phyloP scores from a whole-genome alignment of 305 asterid genomes.

The Stenogyne calaminthoides region DNA sequence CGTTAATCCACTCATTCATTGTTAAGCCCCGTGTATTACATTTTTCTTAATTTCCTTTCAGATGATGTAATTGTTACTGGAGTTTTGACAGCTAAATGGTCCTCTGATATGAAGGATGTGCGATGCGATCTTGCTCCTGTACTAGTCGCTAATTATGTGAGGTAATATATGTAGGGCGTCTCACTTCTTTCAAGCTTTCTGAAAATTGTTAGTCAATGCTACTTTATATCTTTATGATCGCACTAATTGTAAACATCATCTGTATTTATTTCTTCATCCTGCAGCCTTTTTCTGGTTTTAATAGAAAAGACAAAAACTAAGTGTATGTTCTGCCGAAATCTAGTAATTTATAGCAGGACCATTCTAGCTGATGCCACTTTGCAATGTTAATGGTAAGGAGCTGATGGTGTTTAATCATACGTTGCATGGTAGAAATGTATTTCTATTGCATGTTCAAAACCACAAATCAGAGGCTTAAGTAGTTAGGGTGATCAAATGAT shows the following conservation, averaged over 20 bases:
- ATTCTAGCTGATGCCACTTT: conserved; percentile 1
- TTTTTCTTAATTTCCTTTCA: conserved; percentile 39
- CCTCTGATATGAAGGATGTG: conserved; percentile 74
- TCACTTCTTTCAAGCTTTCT: conserved; percentile 17
- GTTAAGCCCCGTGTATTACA: conserved; percentile 22
- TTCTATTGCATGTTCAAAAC: not conserved
- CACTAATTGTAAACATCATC: not conserved
- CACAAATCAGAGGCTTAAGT: too few species aligned
- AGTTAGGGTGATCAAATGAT: not conserved
- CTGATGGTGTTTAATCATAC: not conserved
- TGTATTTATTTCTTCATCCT: not conserved
- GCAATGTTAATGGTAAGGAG: not conserved
- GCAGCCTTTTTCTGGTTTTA: not conserved
- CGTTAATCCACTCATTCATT: not conserved
- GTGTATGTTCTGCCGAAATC: not conserved
- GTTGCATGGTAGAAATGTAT: not conserved
- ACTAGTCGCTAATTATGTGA: conserved; percentile 78
- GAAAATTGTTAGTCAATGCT: not conserved
- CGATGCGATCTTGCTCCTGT: conserved; percentile 99
- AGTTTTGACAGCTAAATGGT: conserved; percentile 91
- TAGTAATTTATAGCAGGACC: not conserved
- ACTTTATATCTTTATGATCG: conserved; percentile 16
- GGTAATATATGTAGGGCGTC: conserved; percentile 47
- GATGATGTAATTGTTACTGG: conserved; percentile 96
- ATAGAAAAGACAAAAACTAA: not conserved